Percentiles rank a stretch among this genome's conserved stretches.
Evolutionary conservation across 2,329 filamentous ascomycete genomes (phyloP).

Genomic region (Cladosporium phlei): DNA sequence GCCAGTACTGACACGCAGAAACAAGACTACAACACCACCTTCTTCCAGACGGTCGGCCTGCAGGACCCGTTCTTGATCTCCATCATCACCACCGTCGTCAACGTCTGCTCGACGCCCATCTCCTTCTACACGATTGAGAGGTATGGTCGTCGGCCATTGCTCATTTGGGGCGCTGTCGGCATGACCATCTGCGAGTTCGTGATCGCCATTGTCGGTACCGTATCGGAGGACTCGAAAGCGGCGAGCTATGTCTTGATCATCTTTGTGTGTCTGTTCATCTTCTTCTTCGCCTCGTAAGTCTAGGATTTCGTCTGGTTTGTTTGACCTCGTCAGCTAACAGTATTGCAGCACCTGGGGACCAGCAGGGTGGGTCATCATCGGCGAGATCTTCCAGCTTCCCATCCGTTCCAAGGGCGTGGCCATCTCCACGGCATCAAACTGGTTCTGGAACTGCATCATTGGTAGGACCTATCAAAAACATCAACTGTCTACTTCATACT

Average conservation of each 20-base stretch:
- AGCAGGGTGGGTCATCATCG: constrained; percentile 59
- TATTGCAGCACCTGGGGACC: constrained; percentile 49
- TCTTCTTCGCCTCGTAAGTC: constrained; percentile 67
- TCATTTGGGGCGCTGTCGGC: constrained; percentile 71
- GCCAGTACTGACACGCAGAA: too few relatives aligned
- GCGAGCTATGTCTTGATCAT: constrained; percentile 60
- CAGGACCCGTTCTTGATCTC: constrained; percentile 75
- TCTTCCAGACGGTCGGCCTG: constrained; percentile 75
- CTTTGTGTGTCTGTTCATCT: constrained; percentile 89
- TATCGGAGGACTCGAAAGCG: constrained; percentile 39
- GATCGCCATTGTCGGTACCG: constrained; percentile 62
- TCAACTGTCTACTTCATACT: constrained; percentile 10
- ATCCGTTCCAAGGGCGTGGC: constrained; percentile 57
- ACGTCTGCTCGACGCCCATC: constrained; percentile 77
- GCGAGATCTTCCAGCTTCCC: constrained; percentile 79
- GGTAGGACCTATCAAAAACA: neutral
- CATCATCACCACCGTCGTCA: constrained; percentile 83
- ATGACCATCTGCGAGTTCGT: constrained; percentile 86
- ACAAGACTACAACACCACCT: constrained; percentile 60
- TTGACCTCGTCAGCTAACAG: neutral
- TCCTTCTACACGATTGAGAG: constrained; percentile 85
- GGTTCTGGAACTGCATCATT: constrained; percentile 72
- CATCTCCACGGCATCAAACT: constrained; percentile 83
- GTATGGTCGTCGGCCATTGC: constrained; percentile 73
- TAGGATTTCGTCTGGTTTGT: neutral